These are phyloP conservation scores for Yamadazyma philogaea DNA, from an alignment of 805 yeast species.

Conservation along the genomic window DNA sequence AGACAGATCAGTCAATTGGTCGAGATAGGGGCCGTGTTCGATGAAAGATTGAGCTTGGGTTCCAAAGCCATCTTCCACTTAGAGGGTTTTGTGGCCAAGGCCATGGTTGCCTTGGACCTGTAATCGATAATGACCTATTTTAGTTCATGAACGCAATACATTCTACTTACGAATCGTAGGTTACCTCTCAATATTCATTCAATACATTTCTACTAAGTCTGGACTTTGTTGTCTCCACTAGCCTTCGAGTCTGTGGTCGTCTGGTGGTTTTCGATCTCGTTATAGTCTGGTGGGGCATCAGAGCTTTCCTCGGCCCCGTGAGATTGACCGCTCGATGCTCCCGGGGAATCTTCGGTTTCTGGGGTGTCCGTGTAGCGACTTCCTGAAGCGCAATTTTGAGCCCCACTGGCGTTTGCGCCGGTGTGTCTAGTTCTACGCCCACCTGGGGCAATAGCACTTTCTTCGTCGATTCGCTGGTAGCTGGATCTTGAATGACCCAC, in stretches of 20 bases:
- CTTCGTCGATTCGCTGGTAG: constrained; percentile 24
- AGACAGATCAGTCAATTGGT: constrained; percentile 46
- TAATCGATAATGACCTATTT: neutral
- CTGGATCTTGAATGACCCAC: constrained; percentile 16
- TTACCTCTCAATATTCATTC: neutral
- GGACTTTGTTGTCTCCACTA: constrained; percentile 30
- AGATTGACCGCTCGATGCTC: neutral
- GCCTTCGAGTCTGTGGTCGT: constrained; percentile 8
- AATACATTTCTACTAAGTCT: constrained; percentile 13
- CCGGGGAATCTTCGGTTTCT: neutral
- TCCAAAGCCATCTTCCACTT: constrained; percentile 88
- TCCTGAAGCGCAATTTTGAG: no score
- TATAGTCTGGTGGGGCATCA: constrained; percentile 14
- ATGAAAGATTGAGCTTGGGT: constrained; percentile 84
- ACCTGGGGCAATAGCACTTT: neutral
- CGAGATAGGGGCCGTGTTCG: constrained; percentile 62
- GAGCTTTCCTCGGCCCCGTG: constrained; percentile 4
- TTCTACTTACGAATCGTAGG: neutral
- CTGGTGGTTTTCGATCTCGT: constrained; percentile 8
- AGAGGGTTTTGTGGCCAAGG: constrained; percentile 89
- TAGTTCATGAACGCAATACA: neutral
- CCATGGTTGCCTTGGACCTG: constrained; percentile 55
- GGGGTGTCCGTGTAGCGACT: constrained; percentile 4
- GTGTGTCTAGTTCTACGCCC: neutral
- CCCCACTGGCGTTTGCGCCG: neutral